Evolutionary conservation across 371 early-diverging fungal genomes (phyloP).

Genomic region (Mortierella sp.): DNA sequence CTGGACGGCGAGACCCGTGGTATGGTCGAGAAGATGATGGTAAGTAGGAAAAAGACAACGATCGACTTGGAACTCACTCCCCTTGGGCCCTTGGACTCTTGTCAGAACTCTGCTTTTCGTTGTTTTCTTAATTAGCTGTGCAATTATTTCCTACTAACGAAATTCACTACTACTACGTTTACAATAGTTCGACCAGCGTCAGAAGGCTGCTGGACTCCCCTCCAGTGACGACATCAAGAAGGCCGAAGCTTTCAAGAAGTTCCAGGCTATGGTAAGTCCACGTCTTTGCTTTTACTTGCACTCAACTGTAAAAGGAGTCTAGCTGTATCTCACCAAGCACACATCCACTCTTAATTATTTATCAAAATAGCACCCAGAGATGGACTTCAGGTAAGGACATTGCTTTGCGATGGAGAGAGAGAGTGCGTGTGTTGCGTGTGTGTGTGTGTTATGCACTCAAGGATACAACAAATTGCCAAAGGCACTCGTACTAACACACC

Average conservation of each 20-base stretch:
- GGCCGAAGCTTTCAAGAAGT: constrained; percentile 82
- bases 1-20: constrained; percentile 92
- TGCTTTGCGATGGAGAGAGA: not conserved
- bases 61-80: too few species aligned
- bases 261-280: constrained; percentile 67
- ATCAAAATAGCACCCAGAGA: constrained; percentile 40
- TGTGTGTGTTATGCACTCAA: too few species aligned
- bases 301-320: not conserved
- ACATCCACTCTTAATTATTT: not conserved
- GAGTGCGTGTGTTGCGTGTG: too few species aligned
- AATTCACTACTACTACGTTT: not conserved
- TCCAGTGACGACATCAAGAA: constrained; percentile 88
- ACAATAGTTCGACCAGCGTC: constrained; percentile 90
- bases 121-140: not conserved
- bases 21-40: constrained; percentile 92
- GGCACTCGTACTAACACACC: too few species aligned
- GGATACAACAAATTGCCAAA: too few species aligned
- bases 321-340: not conserved
- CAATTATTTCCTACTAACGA: not conserved
- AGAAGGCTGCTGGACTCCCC: constrained; percentile 86
- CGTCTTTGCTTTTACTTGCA: not conserved
- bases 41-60: constrained; percentile 38
- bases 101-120: not conserved
- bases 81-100: too few species aligned
- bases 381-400: constrained; percentile 42